A percentile compares a stretch with the other conserved stretches of the same genome.
Evolutionary conservation across 768 basidiomycete species (phyloP).

Genomic region (Agaricus subrufescens): DNA sequence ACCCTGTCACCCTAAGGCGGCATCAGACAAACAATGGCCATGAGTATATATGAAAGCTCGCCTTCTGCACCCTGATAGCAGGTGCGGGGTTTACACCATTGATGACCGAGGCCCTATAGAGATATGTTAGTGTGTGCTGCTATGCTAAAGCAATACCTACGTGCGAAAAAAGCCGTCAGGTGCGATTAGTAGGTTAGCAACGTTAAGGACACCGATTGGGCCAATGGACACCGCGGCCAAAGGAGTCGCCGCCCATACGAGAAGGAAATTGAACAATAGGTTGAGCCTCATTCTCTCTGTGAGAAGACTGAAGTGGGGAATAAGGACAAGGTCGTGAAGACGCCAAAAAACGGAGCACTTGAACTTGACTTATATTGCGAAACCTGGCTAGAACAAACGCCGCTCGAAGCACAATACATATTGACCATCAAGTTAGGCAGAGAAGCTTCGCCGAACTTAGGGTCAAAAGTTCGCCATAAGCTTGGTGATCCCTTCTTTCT

Average conservation of each 20-base stretch:
- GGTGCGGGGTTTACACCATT: slow-evolving; percentile 26
- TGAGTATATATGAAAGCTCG: neutral
- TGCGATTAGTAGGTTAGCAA: slow-evolving; percentile 38
- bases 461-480: too few relatives aligned
- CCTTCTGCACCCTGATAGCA: slow-evolving; percentile 23
- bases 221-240: slow-evolving; percentile 15
- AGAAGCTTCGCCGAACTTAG: too few relatives aligned
- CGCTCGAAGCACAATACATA: too few relatives aligned
- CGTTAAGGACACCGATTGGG: slow-evolving; percentile 26
- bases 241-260: neutral
- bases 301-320: too few relatives aligned
- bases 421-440: too few relatives aligned
- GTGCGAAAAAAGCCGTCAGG: slow-evolving; percentile 45
- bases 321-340: too few relatives aligned
- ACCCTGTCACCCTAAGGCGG: slow-evolving; percentile 30
- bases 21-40: neutral
- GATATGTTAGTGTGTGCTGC: neutral
- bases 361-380: too few relatives aligned
- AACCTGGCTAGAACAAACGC: too few relatives aligned
- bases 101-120: slow-evolving; percentile 20
- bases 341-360: too few relatives aligned
- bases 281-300: neutral
- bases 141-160: neutral
- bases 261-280: neutral
- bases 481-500: too few relatives aligned